A percentile compares a stretch with the other conserved stretches of the same genome.
phyloP scores from a whole-genome alignment of 1,284 basidiomycete genomes.

The Mycena sp. region DNA sequence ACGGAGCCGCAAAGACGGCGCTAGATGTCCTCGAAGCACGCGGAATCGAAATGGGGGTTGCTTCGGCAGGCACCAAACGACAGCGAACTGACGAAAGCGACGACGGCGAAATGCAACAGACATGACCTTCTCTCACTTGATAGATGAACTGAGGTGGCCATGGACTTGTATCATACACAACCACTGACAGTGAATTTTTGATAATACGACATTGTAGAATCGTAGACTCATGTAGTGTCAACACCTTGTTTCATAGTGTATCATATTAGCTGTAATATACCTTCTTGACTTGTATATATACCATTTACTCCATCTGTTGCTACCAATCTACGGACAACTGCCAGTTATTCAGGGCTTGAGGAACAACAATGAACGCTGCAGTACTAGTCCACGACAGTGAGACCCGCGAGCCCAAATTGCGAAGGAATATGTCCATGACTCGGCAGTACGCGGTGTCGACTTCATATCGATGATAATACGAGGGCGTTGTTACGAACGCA shows the following conservation, averaged over 20 bases:
- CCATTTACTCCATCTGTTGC: background rate
- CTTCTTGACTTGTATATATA: background rate
- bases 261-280: background rate
- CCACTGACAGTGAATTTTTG: too few species aligned
- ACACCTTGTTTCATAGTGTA: background rate
- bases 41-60: conserved; percentile 68
- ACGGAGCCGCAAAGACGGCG: conserved; percentile 78
- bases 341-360: too few species aligned
- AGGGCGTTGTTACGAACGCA: too few species aligned
- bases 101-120: conserved; percentile 56
- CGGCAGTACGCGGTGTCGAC: too few species aligned
- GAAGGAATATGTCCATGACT: too few species aligned
- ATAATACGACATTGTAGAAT: background rate
- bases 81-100: conserved; percentile 39
- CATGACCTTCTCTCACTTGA: conserved; percentile 39
- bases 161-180: conserved; percentile 28
- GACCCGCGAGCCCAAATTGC: too few species aligned
- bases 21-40: conserved; percentile 80
- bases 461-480: too few species aligned
- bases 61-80: too few species aligned
- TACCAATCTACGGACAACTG: too few species aligned
- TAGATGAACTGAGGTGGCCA: conserved; percentile 16
- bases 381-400: too few species aligned
- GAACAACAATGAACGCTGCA: too few species aligned
- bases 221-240: background rate